Conservation (phyloP, 176 grass and related monocot genomes). For the Elaeis guineensis region DNA sequence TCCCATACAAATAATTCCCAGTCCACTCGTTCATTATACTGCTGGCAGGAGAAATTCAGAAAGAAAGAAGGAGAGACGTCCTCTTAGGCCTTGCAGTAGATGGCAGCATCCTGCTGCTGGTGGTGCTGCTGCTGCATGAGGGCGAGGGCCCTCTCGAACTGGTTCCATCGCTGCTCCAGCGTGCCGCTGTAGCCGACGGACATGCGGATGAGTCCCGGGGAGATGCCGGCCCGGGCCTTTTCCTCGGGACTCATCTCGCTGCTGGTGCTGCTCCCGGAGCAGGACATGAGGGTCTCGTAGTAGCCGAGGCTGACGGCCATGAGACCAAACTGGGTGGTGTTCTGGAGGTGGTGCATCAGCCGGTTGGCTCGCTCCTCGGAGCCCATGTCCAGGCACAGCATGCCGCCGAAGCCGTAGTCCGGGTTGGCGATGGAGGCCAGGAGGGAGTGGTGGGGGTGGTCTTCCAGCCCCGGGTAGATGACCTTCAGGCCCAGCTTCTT, state of each 20-base stretch:
- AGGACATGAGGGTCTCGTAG: slow-evolving; percentile 98
- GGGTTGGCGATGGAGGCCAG: slow-evolving; percentile 46
- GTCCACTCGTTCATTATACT: too few species aligned
- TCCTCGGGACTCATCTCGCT: slow-evolving; percentile 87
- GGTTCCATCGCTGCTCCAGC: slow-evolving; percentile 81
- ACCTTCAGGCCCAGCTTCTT: slow-evolving; percentile 55
- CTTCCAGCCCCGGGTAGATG: slow-evolving; percentile 64
- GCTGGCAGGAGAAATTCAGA: too few species aligned
- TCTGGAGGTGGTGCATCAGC: slow-evolving; percentile 96
- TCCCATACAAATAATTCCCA: too few species aligned
- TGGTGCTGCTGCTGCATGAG: slow-evolving; percentile 34
- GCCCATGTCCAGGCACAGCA: slow-evolving; percentile 96
- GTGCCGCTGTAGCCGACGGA: slow-evolving; percentile 86
- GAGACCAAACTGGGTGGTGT: slow-evolving; percentile 91
- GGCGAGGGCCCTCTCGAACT: slow-evolving; percentile 70
- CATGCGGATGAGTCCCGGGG: slow-evolving; percentile 73
- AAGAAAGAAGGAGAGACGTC: too few species aligned
- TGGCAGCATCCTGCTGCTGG: too few species aligned
- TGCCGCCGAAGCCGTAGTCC: slow-evolving; percentile 70
- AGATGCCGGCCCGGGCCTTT: slow-evolving; percentile 53
- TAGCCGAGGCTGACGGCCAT: slow-evolving; percentile 96
- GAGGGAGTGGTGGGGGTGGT: slow-evolving; percentile 71
- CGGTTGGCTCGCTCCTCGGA: slow-evolving; percentile 80
- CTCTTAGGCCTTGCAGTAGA: too few species aligned
- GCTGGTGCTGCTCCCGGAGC: slow-evolving; percentile 89